Base-by-base conservation (phyloP, 1,284 basidiomycete species). In the Taiwanofungus camphoratus region DNA sequence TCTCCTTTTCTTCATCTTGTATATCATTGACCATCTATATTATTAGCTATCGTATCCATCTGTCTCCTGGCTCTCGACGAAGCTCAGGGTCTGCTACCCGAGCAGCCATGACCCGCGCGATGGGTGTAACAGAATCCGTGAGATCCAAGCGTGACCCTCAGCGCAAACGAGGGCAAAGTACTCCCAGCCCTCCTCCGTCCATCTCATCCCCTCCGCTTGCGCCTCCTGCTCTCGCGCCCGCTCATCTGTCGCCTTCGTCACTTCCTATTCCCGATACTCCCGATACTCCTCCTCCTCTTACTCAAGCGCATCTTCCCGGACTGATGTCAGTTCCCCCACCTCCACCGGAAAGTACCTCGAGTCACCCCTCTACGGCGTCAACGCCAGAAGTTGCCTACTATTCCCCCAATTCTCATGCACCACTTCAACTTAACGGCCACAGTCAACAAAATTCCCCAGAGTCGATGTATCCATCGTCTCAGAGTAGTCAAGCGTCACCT, bases 61-160 rank as follows among this genome's bases (percentile, higher is more conserved):
- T 85, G 5, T 83, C 82, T 1, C 82, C 82, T 0, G 81, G 82
- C 35, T 85, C 82, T 0, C 70, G 82, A 19, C 64, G 82, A 41
- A 76, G 70, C 53, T 79, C 82, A 0, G 63, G 57, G 48, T 63
- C 69, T 8, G 65, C 64, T 11, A 74, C 76, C 3, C 70, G 77
- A 22, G 71, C 74, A 13, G 70, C 75, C 29, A 59, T 59, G 59
- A 56, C 33, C 40, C 49, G 49, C 29, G 53, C 55, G 29, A 52
- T 49, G 41, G 38, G 39, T 20, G 23, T 45, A 6, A 26, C 49
- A 19, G 36, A 31, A 13, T 31, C 9, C n/a, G 23, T 21, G 19
- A 27, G 2, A 11, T 13, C 26, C 32, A 41, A 20, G 23, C 32
- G n/a, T 42, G 51, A 33, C 22, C 41, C 11, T 18, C 41, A 5